These are phyloP conservation scores for Ganoderma resinaceum DNA, from an alignment of 1,284 basidiomycete genomes.

Conservation along the genomic window DNA sequence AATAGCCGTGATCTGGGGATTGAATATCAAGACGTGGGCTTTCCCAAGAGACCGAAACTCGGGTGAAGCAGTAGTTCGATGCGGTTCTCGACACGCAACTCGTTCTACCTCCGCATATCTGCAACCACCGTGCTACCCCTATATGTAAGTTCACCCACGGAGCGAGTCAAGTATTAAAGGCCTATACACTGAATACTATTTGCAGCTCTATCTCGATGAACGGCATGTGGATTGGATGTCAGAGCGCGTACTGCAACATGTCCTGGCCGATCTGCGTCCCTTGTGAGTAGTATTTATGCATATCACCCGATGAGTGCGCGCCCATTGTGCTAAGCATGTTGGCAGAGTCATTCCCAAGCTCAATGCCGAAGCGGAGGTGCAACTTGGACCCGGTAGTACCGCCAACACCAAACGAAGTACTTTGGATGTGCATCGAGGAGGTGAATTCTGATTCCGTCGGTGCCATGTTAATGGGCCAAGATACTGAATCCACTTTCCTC, in stretches of 20 bases:
- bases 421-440: slow-evolving; percentile 78
- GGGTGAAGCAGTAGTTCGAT: not conserved
- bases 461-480: not conserved
- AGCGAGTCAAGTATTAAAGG: not conserved
- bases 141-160: slow-evolving; percentile 55
- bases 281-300: slow-evolving; percentile 49
- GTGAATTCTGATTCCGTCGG: slow-evolving; percentile 42
- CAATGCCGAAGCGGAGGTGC: slow-evolving; percentile 58
- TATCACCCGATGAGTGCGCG: not conserved
- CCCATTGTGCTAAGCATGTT: not conserved
- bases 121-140: slow-evolving; percentile 68
- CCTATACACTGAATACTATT: slow-evolving; percentile 16
- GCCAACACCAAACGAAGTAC: slow-evolving; percentile 62
- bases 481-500: not conserved
- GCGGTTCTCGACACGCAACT: slow-evolving; percentile 62
- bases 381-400: slow-evolving; percentile 46
- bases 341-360: slow-evolving; percentile 72
- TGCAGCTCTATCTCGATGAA: slow-evolving; percentile 78
- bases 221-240: slow-evolving; percentile 85
- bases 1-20: too few relatives aligned
- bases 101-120: slow-evolving; percentile 76
- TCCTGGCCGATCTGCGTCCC: slow-evolving; percentile 74
- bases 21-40: not conserved
- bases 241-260: slow-evolving; percentile 70
- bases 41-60: not conserved